Evolutionary conservation across 2,329 filamentous ascomycete species (phyloP).

Genomic region (Aspergillus oerlinghausenensis): DNA sequence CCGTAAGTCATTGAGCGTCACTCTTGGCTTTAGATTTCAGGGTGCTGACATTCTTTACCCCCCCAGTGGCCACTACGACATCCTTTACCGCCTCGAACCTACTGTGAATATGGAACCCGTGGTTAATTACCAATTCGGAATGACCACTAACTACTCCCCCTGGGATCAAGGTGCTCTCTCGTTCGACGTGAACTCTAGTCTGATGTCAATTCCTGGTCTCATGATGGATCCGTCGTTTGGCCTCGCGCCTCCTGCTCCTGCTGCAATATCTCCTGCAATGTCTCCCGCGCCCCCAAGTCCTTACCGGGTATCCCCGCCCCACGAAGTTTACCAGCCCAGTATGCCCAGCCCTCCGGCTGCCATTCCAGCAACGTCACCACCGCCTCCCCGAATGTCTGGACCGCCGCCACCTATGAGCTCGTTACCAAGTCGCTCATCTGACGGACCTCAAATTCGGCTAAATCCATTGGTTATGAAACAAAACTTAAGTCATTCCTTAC

Average conservation of each 20-base stretch:
- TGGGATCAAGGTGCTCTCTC: conserved; percentile 36
- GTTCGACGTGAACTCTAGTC: conserved; percentile 37
- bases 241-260: conserved; percentile 22
- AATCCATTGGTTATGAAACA: conserved; percentile 40
- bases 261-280: conserved; percentile 29
- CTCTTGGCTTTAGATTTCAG: not conserved
- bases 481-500: conserved; percentile 36
- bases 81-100: conserved; percentile 68
- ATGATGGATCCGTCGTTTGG: conserved; percentile 35
- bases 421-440: conserved; percentile 30
- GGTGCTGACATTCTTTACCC: conserved; percentile 17
- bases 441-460: conserved; percentile 39
- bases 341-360: conserved; percentile 23
- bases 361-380: conserved; percentile 25
- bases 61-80: conserved; percentile 78
- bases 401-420: conserved; percentile 30
- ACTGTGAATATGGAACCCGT: conserved; percentile 35
- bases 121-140: conserved; percentile 39
- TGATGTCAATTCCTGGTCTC: conserved; percentile 39
- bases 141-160: conserved; percentile 34
- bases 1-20: conserved; percentile 47
- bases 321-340: conserved; percentile 32
- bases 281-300: conserved; percentile 27
- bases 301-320: conserved; percentile 28
- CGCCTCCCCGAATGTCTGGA: conserved; percentile 22